phyloP scores from a whole-genome alignment of 768 basidiomycete genomes.

The Pilatotrama ljubarskyi region DNA sequence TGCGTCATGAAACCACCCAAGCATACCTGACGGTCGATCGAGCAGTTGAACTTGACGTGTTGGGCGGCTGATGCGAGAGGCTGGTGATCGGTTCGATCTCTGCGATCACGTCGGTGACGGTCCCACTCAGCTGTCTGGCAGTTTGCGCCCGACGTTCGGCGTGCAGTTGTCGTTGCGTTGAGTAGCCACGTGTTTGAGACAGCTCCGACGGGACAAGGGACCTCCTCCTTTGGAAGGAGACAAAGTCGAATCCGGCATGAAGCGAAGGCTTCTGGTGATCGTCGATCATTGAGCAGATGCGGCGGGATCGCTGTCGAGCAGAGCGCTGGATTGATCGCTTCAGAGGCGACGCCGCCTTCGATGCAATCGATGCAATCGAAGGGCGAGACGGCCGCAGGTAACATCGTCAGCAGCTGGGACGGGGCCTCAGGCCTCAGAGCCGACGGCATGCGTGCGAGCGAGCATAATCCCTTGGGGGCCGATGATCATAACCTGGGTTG shows the following conservation, averaged over 20 bases:
- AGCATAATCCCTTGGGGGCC: no score
- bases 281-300: slow-evolving; percentile 5
- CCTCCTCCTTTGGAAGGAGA: neutral
- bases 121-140: neutral
- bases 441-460: neutral
- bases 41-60: neutral
- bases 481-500: no score
- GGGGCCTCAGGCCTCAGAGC: neutral
- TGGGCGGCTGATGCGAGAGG: neutral
- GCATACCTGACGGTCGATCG: neutral
- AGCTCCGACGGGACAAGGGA: neutral
- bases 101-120: neutral
- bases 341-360: neutral
- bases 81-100: neutral
- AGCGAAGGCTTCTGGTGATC: slow-evolving; percentile 7
- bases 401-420: neutral
- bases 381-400: no score
- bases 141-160: neutral
- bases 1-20: neutral
- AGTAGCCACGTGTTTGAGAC: slow-evolving; percentile 4
- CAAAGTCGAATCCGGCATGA: neutral
- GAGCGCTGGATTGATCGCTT: neutral
- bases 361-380: neutral
- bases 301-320: slow-evolving; percentile 1
- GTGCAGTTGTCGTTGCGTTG: neutral